Conservation (phyloP, 2,329 filamentous ascomycete genomes). For the Paraconiothyrium sp. region DNA sequence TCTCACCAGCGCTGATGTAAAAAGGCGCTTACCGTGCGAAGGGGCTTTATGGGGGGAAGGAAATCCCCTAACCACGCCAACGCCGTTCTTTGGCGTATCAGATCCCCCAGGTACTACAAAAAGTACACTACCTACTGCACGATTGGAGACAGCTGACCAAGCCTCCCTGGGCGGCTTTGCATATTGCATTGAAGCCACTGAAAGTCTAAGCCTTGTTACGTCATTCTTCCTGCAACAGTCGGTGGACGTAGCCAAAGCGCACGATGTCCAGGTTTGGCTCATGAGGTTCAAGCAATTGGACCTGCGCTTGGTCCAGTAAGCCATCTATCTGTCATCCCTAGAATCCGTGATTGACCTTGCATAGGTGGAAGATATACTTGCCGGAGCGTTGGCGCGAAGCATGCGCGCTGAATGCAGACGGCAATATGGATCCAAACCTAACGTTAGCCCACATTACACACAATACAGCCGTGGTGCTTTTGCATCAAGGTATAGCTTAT, state of each 20-base stretch:
- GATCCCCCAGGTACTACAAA: slow-evolving; percentile 37
- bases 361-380: slow-evolving; percentile 18
- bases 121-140: slow-evolving; percentile 26
- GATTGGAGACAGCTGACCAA: slow-evolving; percentile 34
- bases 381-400: slow-evolving; percentile 31
- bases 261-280: slow-evolving; percentile 47
- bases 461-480: slow-evolving; percentile 36
- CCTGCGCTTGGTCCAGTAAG: slow-evolving; percentile 40
- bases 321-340: neutral
- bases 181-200: slow-evolving; percentile 45
- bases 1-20: slow-evolving; percentile 45
- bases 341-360: neutral
- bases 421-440: slow-evolving; percentile 41
- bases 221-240: slow-evolving; percentile 49
- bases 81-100: slow-evolving; percentile 55
- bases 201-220: slow-evolving; percentile 47
- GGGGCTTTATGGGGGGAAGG: slow-evolving; percentile 44
- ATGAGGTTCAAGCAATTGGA: slow-evolving; percentile 46
- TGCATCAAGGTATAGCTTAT: slow-evolving; percentile 43
- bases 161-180: slow-evolving; percentile 45
- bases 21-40: slow-evolving; percentile 49
- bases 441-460: slow-evolving; percentile 42
- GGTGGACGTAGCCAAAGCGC: slow-evolving; percentile 35
- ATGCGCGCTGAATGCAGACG: slow-evolving; percentile 49
- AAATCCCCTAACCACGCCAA: slow-evolving; percentile 43